Evolutionary conservation across 768 basidiomycete genomes (phyloP).

Genomic region (Pilatotrama ljubarskyi): DNA sequence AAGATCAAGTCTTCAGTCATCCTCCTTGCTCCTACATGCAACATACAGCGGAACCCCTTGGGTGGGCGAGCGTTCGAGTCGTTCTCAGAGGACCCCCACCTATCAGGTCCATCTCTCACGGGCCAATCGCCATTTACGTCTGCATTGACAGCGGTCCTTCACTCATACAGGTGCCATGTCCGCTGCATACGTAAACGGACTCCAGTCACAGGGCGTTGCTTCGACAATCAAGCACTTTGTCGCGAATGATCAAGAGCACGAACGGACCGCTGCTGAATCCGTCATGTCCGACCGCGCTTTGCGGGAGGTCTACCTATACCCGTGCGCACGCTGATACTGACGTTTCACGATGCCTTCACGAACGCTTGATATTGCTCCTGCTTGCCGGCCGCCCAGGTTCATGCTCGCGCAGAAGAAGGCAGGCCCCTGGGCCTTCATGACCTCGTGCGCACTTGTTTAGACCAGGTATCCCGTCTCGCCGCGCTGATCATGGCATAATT

Average conservation of each 20-base stretch:
- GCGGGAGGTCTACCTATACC: conserved; percentile 72
- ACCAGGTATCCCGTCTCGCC: not conserved
- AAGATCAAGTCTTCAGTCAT: conserved; percentile 65
- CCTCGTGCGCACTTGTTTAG: conserved; percentile 44
- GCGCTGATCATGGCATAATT: conserved; percentile 16
- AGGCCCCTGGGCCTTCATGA: conserved; percentile 67
- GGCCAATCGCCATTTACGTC: not conserved
- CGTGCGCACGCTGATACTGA: conserved; percentile 40
- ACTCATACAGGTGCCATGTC: conserved; percentile 51
- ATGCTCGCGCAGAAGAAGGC: conserved; percentile 68
- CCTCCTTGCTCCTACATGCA: conserved; percentile 73
- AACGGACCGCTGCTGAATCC: conserved; percentile 63
- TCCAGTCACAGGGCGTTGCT: conserved; percentile 65
- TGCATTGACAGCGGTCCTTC: conserved; percentile 1
- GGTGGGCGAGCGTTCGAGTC: conserved; percentile 69
- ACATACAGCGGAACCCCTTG: conserved; percentile 66
- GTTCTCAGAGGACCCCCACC: conserved; percentile 69
- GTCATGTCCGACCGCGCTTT: conserved; percentile 65
- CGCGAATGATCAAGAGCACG: conserved; percentile 73
- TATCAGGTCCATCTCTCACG: conserved; percentile 49
- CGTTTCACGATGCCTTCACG: not conserved
- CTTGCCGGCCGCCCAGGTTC: conserved; percentile 42
- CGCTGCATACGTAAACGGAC: conserved; percentile 66
- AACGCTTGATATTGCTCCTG: not conserved
- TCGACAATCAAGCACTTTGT: conserved; percentile 77